Conservation (phyloP, 2,329 filamentous ascomycete genomes). For the Alternaria dauci region DNA sequence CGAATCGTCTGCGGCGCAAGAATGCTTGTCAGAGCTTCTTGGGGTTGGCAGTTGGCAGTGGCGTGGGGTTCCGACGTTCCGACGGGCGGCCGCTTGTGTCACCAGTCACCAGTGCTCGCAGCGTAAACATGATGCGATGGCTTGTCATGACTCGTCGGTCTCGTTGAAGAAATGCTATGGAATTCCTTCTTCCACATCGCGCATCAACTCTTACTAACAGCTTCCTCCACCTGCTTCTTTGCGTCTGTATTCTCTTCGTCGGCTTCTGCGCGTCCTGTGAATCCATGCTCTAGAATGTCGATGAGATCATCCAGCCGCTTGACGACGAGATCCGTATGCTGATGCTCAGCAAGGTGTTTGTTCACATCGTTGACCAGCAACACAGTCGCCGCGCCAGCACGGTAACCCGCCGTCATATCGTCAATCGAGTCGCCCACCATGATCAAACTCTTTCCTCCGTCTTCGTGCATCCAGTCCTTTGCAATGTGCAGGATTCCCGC, state of each 20-base stretch:
- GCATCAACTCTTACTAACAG: background rate
- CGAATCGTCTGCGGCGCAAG: background rate
- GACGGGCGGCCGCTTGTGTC: background rate
- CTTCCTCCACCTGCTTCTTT: slow-evolving; percentile 31
- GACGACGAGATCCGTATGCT: slow-evolving; percentile 80
- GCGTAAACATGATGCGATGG: background rate
- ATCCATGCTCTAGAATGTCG: slow-evolving; percentile 76
- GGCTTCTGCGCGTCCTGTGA: slow-evolving; percentile 61
- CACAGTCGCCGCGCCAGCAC: slow-evolving; percentile 89
- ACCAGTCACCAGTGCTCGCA: background rate
- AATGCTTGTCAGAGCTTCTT: slow-evolving; percentile 3
- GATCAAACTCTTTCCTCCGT: slow-evolving; percentile 57
- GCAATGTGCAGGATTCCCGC: slow-evolving; percentile 90
- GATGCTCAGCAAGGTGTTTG: slow-evolving; percentile 70
- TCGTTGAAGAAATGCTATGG: background rate
- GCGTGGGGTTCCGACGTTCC: background rate
- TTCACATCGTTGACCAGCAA: slow-evolving; percentile 87
- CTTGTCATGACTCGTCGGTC: background rate
- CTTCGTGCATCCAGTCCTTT: slow-evolving; percentile 68
- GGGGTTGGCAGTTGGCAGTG: background rate
- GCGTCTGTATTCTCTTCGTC: slow-evolving; percentile 39
- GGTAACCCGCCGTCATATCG: slow-evolving; percentile 87
- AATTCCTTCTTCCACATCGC: background rate
- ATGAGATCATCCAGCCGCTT: slow-evolving; percentile 76
- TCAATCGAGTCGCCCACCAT: slow-evolving; percentile 76